Base-by-base conservation (phyloP, 2,329 filamentous ascomycete species). In the Cladobotryum mycophilum region DNA sequence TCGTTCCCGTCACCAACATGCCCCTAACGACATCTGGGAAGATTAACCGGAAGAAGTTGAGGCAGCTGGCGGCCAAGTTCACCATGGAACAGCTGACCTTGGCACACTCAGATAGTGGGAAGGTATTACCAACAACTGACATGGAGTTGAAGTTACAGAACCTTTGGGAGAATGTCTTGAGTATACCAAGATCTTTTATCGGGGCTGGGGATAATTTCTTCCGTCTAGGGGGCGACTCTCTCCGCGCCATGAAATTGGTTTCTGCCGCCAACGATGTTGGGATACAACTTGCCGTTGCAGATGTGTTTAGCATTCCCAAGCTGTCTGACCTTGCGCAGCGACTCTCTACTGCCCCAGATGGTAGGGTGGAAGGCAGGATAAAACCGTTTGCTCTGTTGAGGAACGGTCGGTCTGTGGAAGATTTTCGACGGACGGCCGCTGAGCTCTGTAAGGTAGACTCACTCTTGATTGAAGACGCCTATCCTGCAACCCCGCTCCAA, bases 161-260 rank as follows among this genome's bases (percentile, higher is more conserved):
- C 11, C 34, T 53, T 37, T 38, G 45, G 34, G 12, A 22, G 14
- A 45, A 14, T 33, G 11, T 48, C 13, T 20, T 41, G n/a, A 25
- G 44, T 35, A 44, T 40, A 36, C n/a, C n/a, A 9, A 22, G 12
- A 40, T 33, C 8, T 9, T 6, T 25, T 44, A 48, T 48, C 14
- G 37, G 46, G 15, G 14, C 17, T n/a, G 65, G 72, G 4, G 67
- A 58, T 15, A 43, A 30, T 17, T 58, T 56, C 48, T 22, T 56
- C 9, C 47, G 41, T 5, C 44, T 71, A 70, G 1, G 71, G 71
- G 2, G 48, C 55, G n/a, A 81, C 76, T 58, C 56, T 7, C 51
- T 58, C 30, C 45, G 40, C 22, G 55, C 54, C 15, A 58, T 58
- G 22, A 42, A 46, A 20, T 30, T 55, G 13, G 53, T 55, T 25